Base-by-base conservation (phyloP, 2,329 filamentous ascomycete genomes). In the Aureobasidium namibiae region DNA sequence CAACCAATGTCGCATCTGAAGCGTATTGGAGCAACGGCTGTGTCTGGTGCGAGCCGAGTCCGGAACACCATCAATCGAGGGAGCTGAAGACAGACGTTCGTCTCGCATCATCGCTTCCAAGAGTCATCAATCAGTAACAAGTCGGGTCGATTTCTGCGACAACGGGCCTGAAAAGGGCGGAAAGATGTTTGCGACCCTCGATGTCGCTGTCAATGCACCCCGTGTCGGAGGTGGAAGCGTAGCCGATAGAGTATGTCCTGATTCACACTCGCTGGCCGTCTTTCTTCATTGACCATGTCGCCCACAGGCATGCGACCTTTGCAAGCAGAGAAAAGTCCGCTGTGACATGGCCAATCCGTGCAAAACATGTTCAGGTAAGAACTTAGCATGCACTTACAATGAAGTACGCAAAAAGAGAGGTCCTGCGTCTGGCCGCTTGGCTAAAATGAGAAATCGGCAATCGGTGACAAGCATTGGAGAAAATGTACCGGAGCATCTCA, bases 341-440 rank as follows among this genome's bases (percentile, higher is more conserved):
- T 76, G 74, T 57, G 74, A 73, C 60, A 67, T 76, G 59, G 70
- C 69, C 14, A 68, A 70, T 38, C 73, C 73, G 34, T 75, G 73
- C 57, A 68, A 67, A 50, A 68, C 68, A 34, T 76, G 74, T 61
- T 63, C 69, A n/a, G 67, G 67, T 3, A 72, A 71, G 65, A 71
- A 71, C 13, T 70, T 74, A 59, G 67, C 70, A 13, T 76, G 74
- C 62, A 75, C 73, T 7, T 76, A 73, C 60, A 69, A 75, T 39
- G 68, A 71, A 45, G 72, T 72, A 7, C 72, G 74, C 60, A 76
- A 75, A 62, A 75, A 75, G 59, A 68, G 74, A 45, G 74, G 74
- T 64, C 74, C 65, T 26, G 60, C 61, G 39, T 61, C 61, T 4
- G 74, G 73, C 61, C 72, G 73, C 33, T 68, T 74, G 33, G 67